phyloP scores from a whole-genome alignment of 202 grass and related monocot genomes.

The Setaria viridis region DNA sequence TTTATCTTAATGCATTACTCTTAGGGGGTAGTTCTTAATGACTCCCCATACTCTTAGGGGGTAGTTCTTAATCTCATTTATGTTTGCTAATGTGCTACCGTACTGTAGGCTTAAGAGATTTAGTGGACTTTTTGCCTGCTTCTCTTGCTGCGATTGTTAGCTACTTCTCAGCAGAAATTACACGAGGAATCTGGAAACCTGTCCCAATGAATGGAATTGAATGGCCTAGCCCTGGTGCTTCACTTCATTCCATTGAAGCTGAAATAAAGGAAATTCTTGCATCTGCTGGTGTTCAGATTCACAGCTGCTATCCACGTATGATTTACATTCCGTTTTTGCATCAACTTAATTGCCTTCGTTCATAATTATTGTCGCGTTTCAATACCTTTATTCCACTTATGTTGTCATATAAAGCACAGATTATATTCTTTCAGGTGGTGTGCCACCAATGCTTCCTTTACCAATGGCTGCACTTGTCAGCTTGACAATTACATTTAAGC shows the following conservation, averaged over 20 bases:
- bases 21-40: conserved; percentile 15
- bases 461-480: conserved; percentile 96
- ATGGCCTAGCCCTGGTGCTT: conserved; percentile 86
- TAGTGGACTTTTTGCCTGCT: conserved; percentile 95
- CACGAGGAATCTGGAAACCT: conserved; percentile 95
- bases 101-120: conserved; percentile 89
- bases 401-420: conserved; percentile 24
- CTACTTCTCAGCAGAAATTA: conserved; percentile 99
- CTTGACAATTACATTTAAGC: conserved; percentile 98
- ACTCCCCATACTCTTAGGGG: background rate
- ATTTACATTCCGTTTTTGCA: conserved; percentile 44
- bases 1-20: conserved; percentile 15
- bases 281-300: conserved; percentile 86
- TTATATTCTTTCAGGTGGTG: conserved; percentile 66
- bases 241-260: conserved; percentile 87
- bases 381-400: conserved; percentile 22
- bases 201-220: conserved; percentile 98
- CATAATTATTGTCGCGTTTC: conserved; percentile 15
- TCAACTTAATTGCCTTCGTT: conserved; percentile 13
- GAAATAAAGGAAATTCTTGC: conserved; percentile 97
- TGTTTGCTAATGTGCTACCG: conserved; percentile 30
- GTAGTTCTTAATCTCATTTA: conserved; percentile 23
- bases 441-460: conserved; percentile 94
- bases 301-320: conserved; percentile 93
- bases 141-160: conserved; percentile 89